phyloP scores from a whole-genome alignment of 192 early-diverging fungal species.

The Podila horticola region DNA sequence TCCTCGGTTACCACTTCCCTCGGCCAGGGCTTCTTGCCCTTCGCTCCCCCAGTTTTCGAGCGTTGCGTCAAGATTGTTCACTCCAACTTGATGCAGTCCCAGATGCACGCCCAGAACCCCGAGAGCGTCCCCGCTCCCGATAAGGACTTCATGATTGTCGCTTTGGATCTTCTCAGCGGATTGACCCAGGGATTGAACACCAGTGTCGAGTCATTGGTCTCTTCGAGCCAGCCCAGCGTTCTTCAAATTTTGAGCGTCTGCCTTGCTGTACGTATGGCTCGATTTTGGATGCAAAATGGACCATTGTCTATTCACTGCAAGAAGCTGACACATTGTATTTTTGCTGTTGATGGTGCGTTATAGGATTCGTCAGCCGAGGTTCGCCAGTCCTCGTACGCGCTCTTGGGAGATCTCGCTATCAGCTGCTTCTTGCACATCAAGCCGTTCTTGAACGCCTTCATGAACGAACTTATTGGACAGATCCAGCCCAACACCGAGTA shows the following conservation, averaged over 20 bases:
- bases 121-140: conserved; percentile 75
- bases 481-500: conserved; percentile 79
- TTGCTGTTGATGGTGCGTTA: background rate
- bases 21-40: conserved; percentile 88
- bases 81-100: conserved; percentile 77
- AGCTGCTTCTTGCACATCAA: conserved; percentile 84
- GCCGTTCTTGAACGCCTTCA: conserved; percentile 82
- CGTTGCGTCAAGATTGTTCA: conserved; percentile 92
- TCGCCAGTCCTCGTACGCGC: conserved; percentile 94
- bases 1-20: conserved; percentile 88
- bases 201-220: conserved; percentile 80
- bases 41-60: conserved; percentile 85
- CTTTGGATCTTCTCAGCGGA: conserved; percentile 94
- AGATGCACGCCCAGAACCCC: conserved; percentile 60
- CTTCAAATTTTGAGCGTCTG: conserved; percentile 85
- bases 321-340: background rate
- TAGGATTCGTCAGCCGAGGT: conserved; percentile 80
- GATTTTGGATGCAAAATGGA: background rate
- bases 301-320: background rate
- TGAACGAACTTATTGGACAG: conserved; percentile 79
- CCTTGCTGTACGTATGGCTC: conserved; percentile 69
- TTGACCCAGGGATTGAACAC: conserved; percentile 91
- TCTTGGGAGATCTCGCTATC: conserved; percentile 97
- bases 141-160: conserved; percentile 97
- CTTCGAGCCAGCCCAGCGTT: conserved; percentile 73